Evolutionary conservation across 1,284 basidiomycete genomes (phyloP).

Genomic region (Hemileccinum hortonii): DNA sequence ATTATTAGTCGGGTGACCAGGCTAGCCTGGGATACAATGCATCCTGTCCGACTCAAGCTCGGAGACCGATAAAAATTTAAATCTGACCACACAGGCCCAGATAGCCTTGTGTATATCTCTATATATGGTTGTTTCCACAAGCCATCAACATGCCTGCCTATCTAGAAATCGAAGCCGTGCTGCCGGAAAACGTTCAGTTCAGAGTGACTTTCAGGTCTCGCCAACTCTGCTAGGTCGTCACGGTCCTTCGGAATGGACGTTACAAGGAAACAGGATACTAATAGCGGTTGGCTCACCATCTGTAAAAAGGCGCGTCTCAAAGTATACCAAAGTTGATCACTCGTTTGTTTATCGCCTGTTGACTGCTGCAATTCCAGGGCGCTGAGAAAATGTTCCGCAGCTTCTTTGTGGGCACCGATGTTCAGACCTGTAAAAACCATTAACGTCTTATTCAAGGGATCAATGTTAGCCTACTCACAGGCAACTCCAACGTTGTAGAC

Average conservation of each 20-base stretch:
- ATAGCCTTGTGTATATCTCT: background rate
- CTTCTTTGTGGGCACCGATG: conserved; percentile 93
- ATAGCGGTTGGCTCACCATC: conserved; percentile 57
- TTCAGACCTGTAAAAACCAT: conserved; percentile 70
- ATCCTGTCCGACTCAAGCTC: too few species aligned
- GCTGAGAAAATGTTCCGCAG: conserved; percentile 94
- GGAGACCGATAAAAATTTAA: background rate
- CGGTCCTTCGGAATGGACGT: conserved; percentile 46
- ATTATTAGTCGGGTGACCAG: background rate
- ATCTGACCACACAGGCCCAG: background rate
- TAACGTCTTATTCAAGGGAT: conserved; percentile 1
- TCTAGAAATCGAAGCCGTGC: conserved; percentile 84
- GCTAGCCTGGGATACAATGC: too few species aligned
- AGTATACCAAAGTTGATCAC: conserved; percentile 90
- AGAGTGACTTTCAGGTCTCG: conserved; percentile 51
- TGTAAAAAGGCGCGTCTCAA: conserved; percentile 79
- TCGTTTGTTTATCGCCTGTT: conserved; percentile 63
- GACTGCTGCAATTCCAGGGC: conserved; percentile 81
- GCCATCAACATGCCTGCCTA: conserved; percentile 7
- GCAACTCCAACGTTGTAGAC: conserved; percentile 98
- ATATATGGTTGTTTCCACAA: conserved; percentile 1
- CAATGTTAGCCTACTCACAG: conserved; percentile 51
- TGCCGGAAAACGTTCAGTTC: conserved; percentile 68
- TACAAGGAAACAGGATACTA: background rate
- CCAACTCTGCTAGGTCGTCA: conserved; percentile 60